These are phyloP conservation scores for Mycena citricolor DNA, from an alignment of 1,284 basidiomycete species.

Conservation along the genomic window DNA sequence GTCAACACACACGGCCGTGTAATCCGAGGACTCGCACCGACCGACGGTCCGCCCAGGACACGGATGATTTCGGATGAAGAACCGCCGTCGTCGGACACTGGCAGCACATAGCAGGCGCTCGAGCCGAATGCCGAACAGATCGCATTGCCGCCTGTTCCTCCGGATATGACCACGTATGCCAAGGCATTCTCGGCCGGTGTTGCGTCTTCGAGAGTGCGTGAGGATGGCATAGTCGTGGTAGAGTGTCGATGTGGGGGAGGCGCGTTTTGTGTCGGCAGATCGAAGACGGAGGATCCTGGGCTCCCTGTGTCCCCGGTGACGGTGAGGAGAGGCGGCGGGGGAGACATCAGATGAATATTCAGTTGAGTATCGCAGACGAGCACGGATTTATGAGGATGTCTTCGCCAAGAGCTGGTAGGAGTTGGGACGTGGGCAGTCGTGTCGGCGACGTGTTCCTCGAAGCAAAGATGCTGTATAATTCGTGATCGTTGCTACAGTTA, in stretches of 20 bases:
- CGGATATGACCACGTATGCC: conserved; percentile 68
- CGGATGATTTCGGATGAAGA: conserved; percentile 85
- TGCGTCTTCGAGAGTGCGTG: conserved; percentile 20
- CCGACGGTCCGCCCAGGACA: conserved; percentile 83
- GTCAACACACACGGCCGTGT: conserved; percentile 36
- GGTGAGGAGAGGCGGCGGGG: conserved; percentile 11
- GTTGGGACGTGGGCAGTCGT: no score
- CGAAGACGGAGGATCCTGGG: conserved; percentile 70
- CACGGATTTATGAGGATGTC: no score
- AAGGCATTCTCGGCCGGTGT: conserved; percentile 11
- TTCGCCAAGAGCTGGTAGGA: no score
- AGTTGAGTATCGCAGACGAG: not conserved
- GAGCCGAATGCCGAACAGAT: conserved; percentile 73
- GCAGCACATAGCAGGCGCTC: conserved; percentile 69
- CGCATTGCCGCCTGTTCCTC: conserved; percentile 81
- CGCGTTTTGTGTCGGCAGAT: conserved; percentile 53
- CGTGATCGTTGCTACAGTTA: no score
- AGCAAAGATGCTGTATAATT: no score
- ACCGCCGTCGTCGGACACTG: conserved; percentile 86
- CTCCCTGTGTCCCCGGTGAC: conserved; percentile 37
- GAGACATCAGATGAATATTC: not conserved
- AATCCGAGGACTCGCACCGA: conserved; percentile 41
- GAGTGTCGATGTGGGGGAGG: conserved; percentile 23
- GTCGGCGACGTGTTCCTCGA: no score
- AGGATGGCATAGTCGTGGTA: conserved; percentile 16